phyloP scores from a whole-genome alignment of 1,284 basidiomycete genomes.

The Butyriboletus appendiculatus region DNA sequence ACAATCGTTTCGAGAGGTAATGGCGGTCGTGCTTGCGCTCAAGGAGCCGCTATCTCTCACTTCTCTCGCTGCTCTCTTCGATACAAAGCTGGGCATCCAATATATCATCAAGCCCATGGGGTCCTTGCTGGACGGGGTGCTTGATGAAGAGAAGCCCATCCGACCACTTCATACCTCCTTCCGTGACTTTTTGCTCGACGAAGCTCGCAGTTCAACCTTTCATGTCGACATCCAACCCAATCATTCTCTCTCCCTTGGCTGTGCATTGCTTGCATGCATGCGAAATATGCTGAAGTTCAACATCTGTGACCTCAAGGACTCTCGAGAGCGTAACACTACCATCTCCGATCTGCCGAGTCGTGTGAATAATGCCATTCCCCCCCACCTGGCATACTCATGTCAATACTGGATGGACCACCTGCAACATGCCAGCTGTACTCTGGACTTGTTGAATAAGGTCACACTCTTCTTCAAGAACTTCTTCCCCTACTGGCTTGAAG shows the following conservation, averaged over 20 bases:
- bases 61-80: neutral
- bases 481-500: slow-evolving; percentile 12
- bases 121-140: neutral
- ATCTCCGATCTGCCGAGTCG: neutral
- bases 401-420: slow-evolving; percentile 13
- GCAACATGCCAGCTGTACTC: neutral
- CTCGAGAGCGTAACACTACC: neutral
- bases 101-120: slow-evolving; percentile 4
- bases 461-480: neutral
- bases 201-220: neutral
- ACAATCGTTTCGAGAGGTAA: neutral
- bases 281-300: slow-evolving; percentile 4
- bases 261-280: slow-evolving; percentile 4
- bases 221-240: neutral
- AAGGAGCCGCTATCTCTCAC: slow-evolving; percentile 2
- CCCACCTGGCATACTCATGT: slow-evolving; percentile 8
- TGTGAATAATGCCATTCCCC: neutral
- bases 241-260: neutral
- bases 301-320: slow-evolving; percentile 6
- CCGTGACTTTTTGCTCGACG: slow-evolving; percentile 9
- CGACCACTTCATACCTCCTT: neutral
- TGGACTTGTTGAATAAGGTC: neutral
- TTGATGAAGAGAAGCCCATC: neutral
- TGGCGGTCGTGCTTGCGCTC: slow-evolving; percentile 5
- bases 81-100: neutral